Evolutionary conservation across 2,329 filamentous ascomycete genomes (phyloP).

Genomic region (Verticillium albo-atrum): DNA sequence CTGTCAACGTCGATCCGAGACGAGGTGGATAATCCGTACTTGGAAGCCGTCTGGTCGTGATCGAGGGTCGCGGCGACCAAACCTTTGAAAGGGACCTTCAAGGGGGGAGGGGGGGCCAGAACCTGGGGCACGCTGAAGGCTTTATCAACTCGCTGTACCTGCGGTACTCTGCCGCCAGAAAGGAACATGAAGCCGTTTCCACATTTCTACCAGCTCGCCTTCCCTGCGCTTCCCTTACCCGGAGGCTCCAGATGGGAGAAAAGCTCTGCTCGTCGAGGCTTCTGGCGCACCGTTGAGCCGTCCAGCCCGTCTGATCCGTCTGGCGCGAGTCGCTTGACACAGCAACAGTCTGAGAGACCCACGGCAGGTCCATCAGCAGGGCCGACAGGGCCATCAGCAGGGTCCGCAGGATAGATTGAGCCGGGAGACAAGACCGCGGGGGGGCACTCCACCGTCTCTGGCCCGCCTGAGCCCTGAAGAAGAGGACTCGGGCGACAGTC

Average conservation of each 20-base stretch:
- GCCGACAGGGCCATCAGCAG: not conserved
- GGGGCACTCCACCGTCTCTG: not conserved
- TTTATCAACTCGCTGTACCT: conserved; percentile 8
- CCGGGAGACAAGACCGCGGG: not conserved
- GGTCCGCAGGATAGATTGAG: not conserved
- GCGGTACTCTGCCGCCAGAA: not conserved
- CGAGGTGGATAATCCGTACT: not conserved
- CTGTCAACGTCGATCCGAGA: not conserved
- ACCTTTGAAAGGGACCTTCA: conserved; percentile 1
- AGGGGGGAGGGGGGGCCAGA: not conserved
- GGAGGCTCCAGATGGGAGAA: not conserved
- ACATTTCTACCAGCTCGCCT: not conserved
- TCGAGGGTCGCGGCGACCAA: not conserved
- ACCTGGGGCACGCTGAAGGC: conserved; percentile 9
- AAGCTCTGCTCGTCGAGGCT: not conserved
- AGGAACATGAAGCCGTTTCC: not conserved
- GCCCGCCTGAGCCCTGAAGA: not conserved
- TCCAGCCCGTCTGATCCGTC: not conserved
- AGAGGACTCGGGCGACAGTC: not conserved
- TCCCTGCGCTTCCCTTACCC: not conserved
- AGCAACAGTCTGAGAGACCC: not conserved
- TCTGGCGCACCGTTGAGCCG: not conserved
- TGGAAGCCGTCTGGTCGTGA: not conserved
- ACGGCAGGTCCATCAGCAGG: too few relatives aligned
- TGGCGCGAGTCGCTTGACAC: not conserved